Conservation (phyloP, 2,329 filamentous ascomycete species). For the Rhinocladiella similis region DNA sequence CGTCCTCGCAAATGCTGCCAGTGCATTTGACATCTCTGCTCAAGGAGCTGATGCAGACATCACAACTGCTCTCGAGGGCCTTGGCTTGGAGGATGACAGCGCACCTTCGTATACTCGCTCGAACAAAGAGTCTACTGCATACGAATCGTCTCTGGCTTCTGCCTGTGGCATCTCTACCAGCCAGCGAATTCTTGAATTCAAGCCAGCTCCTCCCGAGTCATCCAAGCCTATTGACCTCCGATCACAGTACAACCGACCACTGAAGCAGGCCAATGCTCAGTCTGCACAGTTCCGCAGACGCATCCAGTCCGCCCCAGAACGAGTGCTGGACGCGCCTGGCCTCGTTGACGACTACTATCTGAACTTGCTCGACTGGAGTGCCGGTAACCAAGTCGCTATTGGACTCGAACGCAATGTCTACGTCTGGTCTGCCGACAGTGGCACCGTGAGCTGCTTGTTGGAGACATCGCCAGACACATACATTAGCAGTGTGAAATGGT, state of each 20-base stretch:
- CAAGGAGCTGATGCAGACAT: conserved; percentile 70
- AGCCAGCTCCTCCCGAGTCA: conserved; percentile 95
- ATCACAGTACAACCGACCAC: conserved; percentile 94
- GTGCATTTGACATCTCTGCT: conserved; percentile 62
- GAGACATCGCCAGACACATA: conserved; percentile 91
- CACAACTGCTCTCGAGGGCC: conserved; percentile 73
- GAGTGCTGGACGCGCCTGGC: conserved; percentile 92
- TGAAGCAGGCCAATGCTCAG: conserved; percentile 72
- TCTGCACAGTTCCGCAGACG: conserved; percentile 87
- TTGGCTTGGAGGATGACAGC: conserved; percentile 74
- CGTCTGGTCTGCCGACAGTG: conserved; percentile 95
- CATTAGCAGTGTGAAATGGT: conserved; percentile 98
- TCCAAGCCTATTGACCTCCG: conserved; percentile 97
- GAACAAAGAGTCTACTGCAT: conserved; percentile 83
- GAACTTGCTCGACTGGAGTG: conserved; percentile 97
- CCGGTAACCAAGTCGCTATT: conserved; percentile 95
- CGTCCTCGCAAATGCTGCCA: conserved; percentile 69
- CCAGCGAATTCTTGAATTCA: conserved; percentile 95
- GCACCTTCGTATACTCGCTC: conserved; percentile 68
- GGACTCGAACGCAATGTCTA: conserved; percentile 96
- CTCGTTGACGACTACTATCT: conserved; percentile 99
- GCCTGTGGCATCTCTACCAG: conserved; percentile 92
- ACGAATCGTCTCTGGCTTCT: conserved; percentile 85
- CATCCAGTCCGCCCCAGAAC: conserved; percentile 91
- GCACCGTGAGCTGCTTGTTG: conserved; percentile 81